Evolutionary conservation across 441 rosid species (phyloP).

Genomic region (Erysimum cheiri): DNA sequence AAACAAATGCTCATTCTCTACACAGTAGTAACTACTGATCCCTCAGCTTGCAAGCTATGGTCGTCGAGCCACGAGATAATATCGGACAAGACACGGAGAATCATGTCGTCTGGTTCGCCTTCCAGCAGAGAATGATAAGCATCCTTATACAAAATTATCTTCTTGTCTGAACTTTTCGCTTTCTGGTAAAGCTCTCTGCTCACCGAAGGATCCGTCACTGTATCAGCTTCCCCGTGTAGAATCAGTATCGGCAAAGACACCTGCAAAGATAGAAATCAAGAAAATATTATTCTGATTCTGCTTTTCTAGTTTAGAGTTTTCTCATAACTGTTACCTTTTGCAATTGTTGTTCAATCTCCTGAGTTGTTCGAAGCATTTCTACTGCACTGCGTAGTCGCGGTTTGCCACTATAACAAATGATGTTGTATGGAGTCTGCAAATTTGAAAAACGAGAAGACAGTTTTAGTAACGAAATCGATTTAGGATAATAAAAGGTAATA

Average conservation of each 20-base stretch:
- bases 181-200: conserved; percentile 81
- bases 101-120: conserved; percentile 88
- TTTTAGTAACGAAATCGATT: not conserved
- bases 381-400: conserved; percentile 81
- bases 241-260: conserved; percentile 81
- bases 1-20: conserved; percentile 27
- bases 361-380: conserved; percentile 77
- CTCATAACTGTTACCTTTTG: conserved; percentile 52
- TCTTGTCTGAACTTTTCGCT: conserved; percentile 84
- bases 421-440: conserved; percentile 70
- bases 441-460: not conserved
- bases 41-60: conserved; percentile 44
- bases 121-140: conserved; percentile 79
- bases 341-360: conserved; percentile 70
- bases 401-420: conserved; percentile 75
- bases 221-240: conserved; percentile 84
- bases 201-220: conserved; percentile 86
- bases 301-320: not conserved
- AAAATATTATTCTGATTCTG: conserved; percentile 4
- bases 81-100: conserved; percentile 67
- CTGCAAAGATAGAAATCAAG: conserved; percentile 43
- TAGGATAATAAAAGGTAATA: not conserved
- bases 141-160: conserved; percentile 63
- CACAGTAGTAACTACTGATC: conserved; percentile 3
- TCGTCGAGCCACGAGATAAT: conserved; percentile 81